Conservation (phyloP, 108 stramenopile genomes). For the Poteriospumella lacustris region DNA sequence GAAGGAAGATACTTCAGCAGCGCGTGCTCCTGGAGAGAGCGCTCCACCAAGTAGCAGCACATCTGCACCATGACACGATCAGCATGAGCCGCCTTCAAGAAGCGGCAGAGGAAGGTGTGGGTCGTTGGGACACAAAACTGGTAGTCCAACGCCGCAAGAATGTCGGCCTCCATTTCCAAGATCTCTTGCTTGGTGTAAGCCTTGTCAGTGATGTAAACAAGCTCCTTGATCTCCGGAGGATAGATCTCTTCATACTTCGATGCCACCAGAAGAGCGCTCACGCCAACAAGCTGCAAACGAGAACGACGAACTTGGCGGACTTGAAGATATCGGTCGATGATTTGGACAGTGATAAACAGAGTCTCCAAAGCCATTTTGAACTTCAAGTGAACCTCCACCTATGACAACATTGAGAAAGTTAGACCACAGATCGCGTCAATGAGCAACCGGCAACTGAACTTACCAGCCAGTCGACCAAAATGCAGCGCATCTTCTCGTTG, state of each 20-base stretch:
- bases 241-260: conserved; percentile 99
- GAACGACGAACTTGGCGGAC: conserved; percentile 62
- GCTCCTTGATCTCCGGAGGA: conserved; percentile 88
- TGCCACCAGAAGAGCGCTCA: conserved; percentile 82
- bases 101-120: conserved; percentile 81
- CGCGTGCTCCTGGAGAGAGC: conserved; percentile 84
- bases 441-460: not conserved
- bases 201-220: conserved; percentile 91
- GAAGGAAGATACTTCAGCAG: conserved; percentile 78
- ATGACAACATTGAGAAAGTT: not conserved
- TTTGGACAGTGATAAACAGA: conserved; percentile 88
- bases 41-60: conserved; percentile 82
- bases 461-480: conserved; percentile 96
- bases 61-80: conserved; percentile 70
- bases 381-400: conserved; percentile 85
- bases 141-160: conserved; percentile 76
- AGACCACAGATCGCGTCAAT: not conserved
- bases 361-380: conserved; percentile 95
- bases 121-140: conserved; percentile 81
- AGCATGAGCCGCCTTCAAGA: conserved; percentile 82
- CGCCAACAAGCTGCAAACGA: conserved; percentile 95
- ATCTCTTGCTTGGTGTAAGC: conserved; percentile 87
- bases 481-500: conserved; percentile 88
- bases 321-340: conserved; percentile 91
- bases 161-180: conserved; percentile 88